A percentile compares a stretch with the other conserved stretches of the same genome.
phyloP scores from a whole-genome alignment of 2,329 filamentous ascomycete species.

The Helminthosporium solani region DNA sequence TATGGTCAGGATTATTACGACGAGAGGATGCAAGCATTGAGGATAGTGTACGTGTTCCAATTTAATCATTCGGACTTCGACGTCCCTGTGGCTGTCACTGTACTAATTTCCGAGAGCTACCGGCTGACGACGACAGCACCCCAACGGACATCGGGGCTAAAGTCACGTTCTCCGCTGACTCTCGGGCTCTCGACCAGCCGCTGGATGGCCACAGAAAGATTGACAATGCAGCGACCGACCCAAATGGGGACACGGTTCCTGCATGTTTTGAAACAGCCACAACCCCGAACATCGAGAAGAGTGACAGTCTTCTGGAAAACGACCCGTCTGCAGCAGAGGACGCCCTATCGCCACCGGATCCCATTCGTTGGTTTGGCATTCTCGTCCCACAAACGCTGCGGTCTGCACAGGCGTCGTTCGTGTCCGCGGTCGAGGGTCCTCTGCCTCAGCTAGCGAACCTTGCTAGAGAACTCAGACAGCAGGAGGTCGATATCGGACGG shows the following conservation, averaged over 20 bases:
- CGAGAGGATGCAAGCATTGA: conserved; percentile 66
- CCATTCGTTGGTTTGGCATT: conserved; percentile 59
- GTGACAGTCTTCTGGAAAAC: background rate
- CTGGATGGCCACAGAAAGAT: background rate
- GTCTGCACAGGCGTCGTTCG: conserved; percentile 61
- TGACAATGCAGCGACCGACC: background rate
- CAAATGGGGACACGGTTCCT: background rate
- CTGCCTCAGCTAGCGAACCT: conserved; percentile 60
- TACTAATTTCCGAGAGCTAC: background rate
- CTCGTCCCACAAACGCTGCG: conserved; percentile 52
- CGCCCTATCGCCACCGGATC: conserved; percentile 46
- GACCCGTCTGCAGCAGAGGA: background rate
- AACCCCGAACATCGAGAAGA: conserved; percentile 3
- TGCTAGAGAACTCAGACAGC: conserved; percentile 60
- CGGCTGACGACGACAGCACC: background rate
- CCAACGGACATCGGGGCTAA: background rate
- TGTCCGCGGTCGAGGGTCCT: conserved; percentile 57
- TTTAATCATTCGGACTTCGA: background rate
- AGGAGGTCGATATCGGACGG: conserved; percentile 69
- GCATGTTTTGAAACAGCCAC: conserved; percentile 2
- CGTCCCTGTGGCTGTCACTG: background rate
- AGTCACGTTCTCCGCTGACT: conserved; percentile 1
- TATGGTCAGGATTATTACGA: conserved; percentile 74
- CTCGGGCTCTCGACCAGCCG: background rate
- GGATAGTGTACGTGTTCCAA: conserved; percentile 46